Base-by-base conservation (phyloP, 192 early-diverging fungal genomes). In the Coemansia sp. region DNA sequence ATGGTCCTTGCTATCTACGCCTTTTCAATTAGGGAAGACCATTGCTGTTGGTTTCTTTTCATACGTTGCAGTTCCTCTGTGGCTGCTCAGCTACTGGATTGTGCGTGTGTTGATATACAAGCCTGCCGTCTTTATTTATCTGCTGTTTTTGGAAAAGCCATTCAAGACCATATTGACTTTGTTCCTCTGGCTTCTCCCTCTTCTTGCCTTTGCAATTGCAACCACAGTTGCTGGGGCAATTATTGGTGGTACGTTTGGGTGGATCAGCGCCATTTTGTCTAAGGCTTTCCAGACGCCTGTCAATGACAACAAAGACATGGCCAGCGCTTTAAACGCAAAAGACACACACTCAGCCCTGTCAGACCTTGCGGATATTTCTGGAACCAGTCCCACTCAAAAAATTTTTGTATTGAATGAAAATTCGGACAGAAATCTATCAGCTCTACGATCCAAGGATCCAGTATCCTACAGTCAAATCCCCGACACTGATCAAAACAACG, bases 71-170 rank as follows among this genome's bases (percentile, higher is more conserved):
- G 44, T 49, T 22, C 77, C 70, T 12, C 38, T 57, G 5, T 75
- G 69, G 69, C 13, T 45, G 2, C 42, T 44, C 1, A 53, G 64
- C 8, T 16, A 50, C 11, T 79, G 77, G 77, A 22, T 45, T 5
- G 43, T 25, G 10, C 69, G 64, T 16, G 69, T 75, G 8, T 46
- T 75, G 39, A n/a, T 79, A 56, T 67, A 63, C 44, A 46, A 62
- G 12, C 77, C 77, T 11, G 72, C 77, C 9, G 57, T 63, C 39
- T 69, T 80, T 44, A 72, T 75, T 37, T 80, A 80, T 64, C 59
- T 80, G 45, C 53, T 80, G 10, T 80, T 74, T 40, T 45, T 80
- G n/a, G 77, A 80, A 54, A 51, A 56, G 46, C 77, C 77, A 11
- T 67, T 75, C 25, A 55, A 69, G 12, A 66, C 77, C 1, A 13